These are phyloP conservation scores for Chiua sp. DNA, from an alignment of 1,284 basidiomycete species.

Conservation along the genomic window DNA sequence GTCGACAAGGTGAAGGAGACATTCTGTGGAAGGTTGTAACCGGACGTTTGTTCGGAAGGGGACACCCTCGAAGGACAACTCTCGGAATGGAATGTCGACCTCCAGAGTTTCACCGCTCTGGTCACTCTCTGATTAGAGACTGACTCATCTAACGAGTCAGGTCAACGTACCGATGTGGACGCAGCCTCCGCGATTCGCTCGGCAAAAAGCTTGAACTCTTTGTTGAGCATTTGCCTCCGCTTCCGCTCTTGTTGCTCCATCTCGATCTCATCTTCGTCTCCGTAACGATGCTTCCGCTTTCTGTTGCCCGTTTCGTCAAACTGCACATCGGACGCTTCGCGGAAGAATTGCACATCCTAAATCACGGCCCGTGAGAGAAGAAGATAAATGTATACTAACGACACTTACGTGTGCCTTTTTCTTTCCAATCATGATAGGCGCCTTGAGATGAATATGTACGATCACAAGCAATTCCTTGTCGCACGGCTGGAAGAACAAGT, in stretches of 20 bases:
- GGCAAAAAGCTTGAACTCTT: slow-evolving; percentile 94
- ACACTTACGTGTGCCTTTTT: slow-evolving; percentile 88
- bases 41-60: slow-evolving; percentile 96
- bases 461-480: slow-evolving; percentile 97
- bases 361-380: slow-evolving; percentile 2
- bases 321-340: slow-evolving; percentile 97
- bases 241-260: slow-evolving; percentile 98
- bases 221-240: slow-evolving; percentile 89
- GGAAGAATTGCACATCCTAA: slow-evolving; percentile 97
- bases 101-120: slow-evolving; percentile 87
- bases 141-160: not conserved
- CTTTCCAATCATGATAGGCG: slow-evolving; percentile 99
- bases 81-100: slow-evolving; percentile 96
- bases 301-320: slow-evolving; percentile 99
- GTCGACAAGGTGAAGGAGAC: slow-evolving; percentile 95
- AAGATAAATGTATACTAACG: not conserved
- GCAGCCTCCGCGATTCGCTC: slow-evolving; percentile 93
- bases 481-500: slow-evolving; percentile 99
- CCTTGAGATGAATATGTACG: slow-evolving; percentile 92
- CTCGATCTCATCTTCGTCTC: slow-evolving; percentile 99
- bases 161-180: slow-evolving; percentile 62
- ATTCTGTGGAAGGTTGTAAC: slow-evolving; percentile 96
- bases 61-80: slow-evolving; percentile 97
- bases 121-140: slow-evolving; percentile 21
- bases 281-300: slow-evolving; percentile 96